Evolutionary conservation across 306 rosid species (phyloP), one percentile per base, ranked within the genome.

Genomic region (Begonia fuchsioides): DNA sequence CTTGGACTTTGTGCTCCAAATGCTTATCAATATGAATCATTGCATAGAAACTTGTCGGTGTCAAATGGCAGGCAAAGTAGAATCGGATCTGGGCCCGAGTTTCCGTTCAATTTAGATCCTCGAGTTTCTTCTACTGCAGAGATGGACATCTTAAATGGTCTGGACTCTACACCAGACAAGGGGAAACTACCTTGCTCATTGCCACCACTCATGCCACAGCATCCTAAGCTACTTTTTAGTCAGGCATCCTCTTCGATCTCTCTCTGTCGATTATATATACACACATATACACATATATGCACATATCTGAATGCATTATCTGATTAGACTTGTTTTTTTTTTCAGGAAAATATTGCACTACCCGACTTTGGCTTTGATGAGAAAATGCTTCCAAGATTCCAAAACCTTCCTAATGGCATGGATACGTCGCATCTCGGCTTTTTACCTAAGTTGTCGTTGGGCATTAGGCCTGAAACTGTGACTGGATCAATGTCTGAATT

Each of bases 1-100:
- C 73, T 92, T 32, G 98, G 98, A 62, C 94, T 92, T 0, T 79
- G 93, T 79, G 98, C 96, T 66, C 93, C 96, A 50, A 79, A 73
- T 75, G 81, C 83, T 54, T 77, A 64, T 66, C 85, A 77, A 60
- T 50, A 62, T 12, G 93, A 79, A 50, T 57, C 92, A 14, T 69
- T 81, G 38, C 80, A 76, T 58, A 66, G 70, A 60, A 85, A 65
- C 53, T 49, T 62, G 63, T 73, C 92, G 1, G 82, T 80, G 64
- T 67, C 79, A 47, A 77, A 77, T 58, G 76, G 85, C 59, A 81
- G 83, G 58, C 77, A 73, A 41, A 72, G 59, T 51, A 66, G 78
- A 43, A 55, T 57, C 20, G 94, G 72, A 55, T 48, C 72, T 76
- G 77, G 87, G 47, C 96, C 83, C 49, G 98, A 92, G 45, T 92